Evolutionary conservation across 768 basidiomycete species (phyloP).

Genomic region (Candolleomyces aberdarensis): DNA sequence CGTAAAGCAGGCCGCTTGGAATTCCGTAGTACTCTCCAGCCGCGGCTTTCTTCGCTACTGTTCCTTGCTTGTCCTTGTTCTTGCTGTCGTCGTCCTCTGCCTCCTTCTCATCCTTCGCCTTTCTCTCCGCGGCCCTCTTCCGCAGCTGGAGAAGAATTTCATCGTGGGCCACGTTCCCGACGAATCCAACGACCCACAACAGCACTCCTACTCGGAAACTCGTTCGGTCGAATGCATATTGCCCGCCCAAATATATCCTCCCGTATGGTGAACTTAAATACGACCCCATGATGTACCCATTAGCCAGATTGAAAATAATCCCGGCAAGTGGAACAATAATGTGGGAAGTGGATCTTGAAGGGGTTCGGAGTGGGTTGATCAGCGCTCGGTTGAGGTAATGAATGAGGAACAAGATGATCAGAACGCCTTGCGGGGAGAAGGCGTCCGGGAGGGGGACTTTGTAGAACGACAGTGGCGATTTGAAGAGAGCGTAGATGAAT

Average conservation of each 20-base stretch:
- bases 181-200: conserved; percentile 71
- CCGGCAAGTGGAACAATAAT: conserved; percentile 56
- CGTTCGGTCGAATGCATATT: conserved; percentile 26
- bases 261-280: conserved; percentile 63
- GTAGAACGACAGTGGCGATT: conserved; percentile 44
- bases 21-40: conserved; percentile 66
- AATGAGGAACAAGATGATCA: conserved; percentile 56
- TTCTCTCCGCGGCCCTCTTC: conserved; percentile 48
- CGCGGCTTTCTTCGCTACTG: no score
- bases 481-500: conserved; percentile 49
- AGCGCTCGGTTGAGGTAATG: conserved; percentile 87
- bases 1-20: conserved; percentile 76
- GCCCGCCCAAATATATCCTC: conserved; percentile 35
- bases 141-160: conserved; percentile 85
- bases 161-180: conserved; percentile 85
- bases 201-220: conserved; percentile 60
- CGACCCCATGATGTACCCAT: conserved; percentile 67
- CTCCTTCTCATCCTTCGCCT: conserved; percentile 18
- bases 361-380: conserved; percentile 76
- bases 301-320: conserved; percentile 65
- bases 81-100: conserved; percentile 10
- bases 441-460: conserved; percentile 26
- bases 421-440: conserved; percentile 42
- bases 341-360: conserved; percentile 75
- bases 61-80: neutral